phyloP scores from a whole-genome alignment of 2,329 filamentous ascomycete species.

The Colletotrichum tropicicola region DNA sequence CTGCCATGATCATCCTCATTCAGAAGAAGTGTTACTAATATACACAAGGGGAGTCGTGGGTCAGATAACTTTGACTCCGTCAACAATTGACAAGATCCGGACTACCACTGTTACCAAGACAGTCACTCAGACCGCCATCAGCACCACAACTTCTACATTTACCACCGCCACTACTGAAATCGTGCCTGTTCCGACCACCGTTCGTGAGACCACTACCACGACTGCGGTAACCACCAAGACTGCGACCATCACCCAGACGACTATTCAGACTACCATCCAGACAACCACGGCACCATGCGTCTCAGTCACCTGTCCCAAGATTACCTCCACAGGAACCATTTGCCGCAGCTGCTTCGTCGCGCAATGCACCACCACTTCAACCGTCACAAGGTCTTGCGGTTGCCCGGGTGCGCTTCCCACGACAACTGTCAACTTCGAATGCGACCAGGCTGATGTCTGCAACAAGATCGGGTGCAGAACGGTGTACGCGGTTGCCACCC shows the following conservation, averaged over 20 bases:
- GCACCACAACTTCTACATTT: neutral
- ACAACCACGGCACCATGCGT: slow-evolving; percentile 13
- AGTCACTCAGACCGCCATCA: neutral
- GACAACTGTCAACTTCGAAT: slow-evolving; percentile 38
- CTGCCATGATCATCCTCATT: too few species aligned
- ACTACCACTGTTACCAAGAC: slow-evolving; percentile 1
- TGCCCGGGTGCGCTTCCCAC: slow-evolving; percentile 41
- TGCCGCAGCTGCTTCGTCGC: slow-evolving; percentile 44
- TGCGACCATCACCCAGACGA: slow-evolving; percentile 1
- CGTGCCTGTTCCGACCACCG: neutral
- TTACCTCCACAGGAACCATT: slow-evolving; percentile 39
- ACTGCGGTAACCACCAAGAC: neutral
- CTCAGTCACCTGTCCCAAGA: slow-evolving; percentile 39
- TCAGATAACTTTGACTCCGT: slow-evolving; percentile 17
- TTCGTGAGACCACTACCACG: neutral
- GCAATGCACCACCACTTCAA: slow-evolving; percentile 39
- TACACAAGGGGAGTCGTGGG: neutral
- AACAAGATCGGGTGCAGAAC: slow-evolving; percentile 25
- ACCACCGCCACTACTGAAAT: neutral
- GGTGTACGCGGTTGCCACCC: slow-evolving; percentile 18
- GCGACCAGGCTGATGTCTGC: slow-evolving; percentile 30
- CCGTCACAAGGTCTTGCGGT: slow-evolving; percentile 41
- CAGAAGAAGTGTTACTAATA: neutral
- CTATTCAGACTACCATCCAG: neutral
- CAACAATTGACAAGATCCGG: slow-evolving; percentile 5